A percentile compares a stretch with the other conserved stretches of the same genome.
These are phyloP conservation scores for Ustulina deusta DNA, from an alignment of 2,329 filamentous ascomycete genomes.

Conservation along the genomic window DNA sequence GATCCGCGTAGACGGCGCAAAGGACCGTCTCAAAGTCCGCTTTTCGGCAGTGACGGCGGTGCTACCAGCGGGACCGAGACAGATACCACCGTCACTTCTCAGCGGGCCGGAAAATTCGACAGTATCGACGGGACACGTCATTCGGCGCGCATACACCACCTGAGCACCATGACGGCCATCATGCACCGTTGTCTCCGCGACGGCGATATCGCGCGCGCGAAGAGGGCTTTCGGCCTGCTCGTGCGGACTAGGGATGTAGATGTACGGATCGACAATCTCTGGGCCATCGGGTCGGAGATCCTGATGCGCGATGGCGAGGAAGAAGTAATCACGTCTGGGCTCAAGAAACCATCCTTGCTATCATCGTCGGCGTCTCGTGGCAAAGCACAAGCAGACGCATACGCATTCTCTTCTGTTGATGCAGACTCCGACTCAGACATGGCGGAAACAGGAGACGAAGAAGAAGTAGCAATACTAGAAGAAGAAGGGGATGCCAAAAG, in stretches of 20 bases:
- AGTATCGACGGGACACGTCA: slow-evolving; percentile 31
- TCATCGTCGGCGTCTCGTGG: slow-evolving; percentile 16
- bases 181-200: slow-evolving; percentile 78
- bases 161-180: slow-evolving; percentile 75
- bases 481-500: slow-evolving; percentile 24
- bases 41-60: neutral
- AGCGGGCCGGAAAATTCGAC: slow-evolving; percentile 29
- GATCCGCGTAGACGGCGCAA: neutral
- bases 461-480: slow-evolving; percentile 25
- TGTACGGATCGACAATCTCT: slow-evolving; percentile 75
- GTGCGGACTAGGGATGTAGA: slow-evolving; percentile 73
- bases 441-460: slow-evolving; percentile 29
- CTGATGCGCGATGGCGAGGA: slow-evolving; percentile 72
- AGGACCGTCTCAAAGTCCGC: neutral
- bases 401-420: neutral
- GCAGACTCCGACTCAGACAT: slow-evolving; percentile 10
- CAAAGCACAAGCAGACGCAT: neutral
- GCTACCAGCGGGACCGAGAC: slow-evolving; percentile 18
- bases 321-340: slow-evolving; percentile 17
- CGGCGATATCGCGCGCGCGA: slow-evolving; percentile 77
- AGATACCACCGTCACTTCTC: slow-evolving; percentile 16
- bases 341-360: neutral
- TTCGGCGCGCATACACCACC: slow-evolving; percentile 64
- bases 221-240: slow-evolving; percentile 80
- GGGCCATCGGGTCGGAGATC: slow-evolving; percentile 88